phyloP scores from a whole-genome alignment of 495 filamentous ascomycete species.

The Bombardia bombarda region DNA sequence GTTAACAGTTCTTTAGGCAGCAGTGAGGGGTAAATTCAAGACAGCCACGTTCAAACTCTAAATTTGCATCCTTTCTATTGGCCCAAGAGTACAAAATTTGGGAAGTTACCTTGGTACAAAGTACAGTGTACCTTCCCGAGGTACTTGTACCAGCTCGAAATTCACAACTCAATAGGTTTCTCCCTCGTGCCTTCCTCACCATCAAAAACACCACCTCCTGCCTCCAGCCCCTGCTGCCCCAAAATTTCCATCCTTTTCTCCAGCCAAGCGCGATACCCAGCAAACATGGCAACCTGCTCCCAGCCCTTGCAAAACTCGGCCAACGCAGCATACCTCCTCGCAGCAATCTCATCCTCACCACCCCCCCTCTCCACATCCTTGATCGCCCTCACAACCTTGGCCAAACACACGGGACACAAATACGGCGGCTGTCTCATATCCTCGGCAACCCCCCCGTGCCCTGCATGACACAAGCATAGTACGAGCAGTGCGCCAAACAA shows the following conservation, averaged over 20 bases:
- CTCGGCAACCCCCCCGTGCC: constrained; percentile 51
- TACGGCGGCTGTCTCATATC: constrained; percentile 61
- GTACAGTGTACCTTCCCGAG: too few species aligned
- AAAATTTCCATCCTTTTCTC: constrained; percentile 13
- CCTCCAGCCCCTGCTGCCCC: too few species aligned
- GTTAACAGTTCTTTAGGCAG: too few species aligned
- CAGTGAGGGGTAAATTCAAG: too few species aligned
- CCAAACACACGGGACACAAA: constrained; percentile 54
- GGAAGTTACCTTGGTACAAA: too few species aligned
- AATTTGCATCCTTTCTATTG: too few species aligned
- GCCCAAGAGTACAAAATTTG: too few species aligned
- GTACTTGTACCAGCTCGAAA: too few species aligned
- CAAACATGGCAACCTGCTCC: constrained; percentile 31
- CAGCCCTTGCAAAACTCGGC: constrained; percentile 35
- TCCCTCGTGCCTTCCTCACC: too few species aligned
- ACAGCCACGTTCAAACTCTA: too few species aligned
- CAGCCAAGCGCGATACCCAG: constrained; percentile 33
- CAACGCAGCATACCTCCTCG: constrained; percentile 36
- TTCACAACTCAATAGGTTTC: too few species aligned
- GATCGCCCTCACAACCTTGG: constrained; percentile 39
- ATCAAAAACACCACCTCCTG: too few species aligned
- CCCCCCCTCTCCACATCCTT: constrained; percentile 8
- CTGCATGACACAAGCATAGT: constrained; percentile 66
- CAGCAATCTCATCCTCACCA: constrained; percentile 16
- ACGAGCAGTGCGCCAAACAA: constrained; percentile 56